Percentiles rank a stretch among this genome's conserved stretches.
phyloP scores from a whole-genome alignment of 345 rosid species.

The Gossypium australe region DNA sequence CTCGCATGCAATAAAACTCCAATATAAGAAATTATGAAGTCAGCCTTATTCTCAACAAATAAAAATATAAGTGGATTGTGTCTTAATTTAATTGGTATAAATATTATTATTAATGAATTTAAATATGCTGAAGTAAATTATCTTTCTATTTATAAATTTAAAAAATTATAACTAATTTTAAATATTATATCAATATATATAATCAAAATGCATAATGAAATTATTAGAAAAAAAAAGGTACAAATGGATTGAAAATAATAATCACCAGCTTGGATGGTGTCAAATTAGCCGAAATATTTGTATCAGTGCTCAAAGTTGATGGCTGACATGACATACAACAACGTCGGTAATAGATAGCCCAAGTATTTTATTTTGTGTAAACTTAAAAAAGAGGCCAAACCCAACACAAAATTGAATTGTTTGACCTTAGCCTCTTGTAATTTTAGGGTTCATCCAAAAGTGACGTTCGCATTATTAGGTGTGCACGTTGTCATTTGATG shows the following conservation, averaged over 20 bases:
- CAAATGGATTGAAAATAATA: too few species aligned
- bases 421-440: background rate
- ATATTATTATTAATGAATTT: too few species aligned
- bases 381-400: background rate
- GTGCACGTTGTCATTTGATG: background rate
- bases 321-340: background rate
- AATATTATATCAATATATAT: too few species aligned
- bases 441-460: background rate
- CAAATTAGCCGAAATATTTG: background rate
- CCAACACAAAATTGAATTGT: background rate
- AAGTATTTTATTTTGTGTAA: background rate
- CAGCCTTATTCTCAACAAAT: too few species aligned
- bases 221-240: too few species aligned
- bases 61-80: rapidly evolving
- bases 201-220: too few species aligned
- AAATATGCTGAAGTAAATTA: too few species aligned
- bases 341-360: background rate
- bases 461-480: background rate
- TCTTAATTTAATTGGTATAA: too few species aligned
- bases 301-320: background rate
- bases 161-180: too few species aligned
- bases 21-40: background rate
- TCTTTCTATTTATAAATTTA: too few species aligned
- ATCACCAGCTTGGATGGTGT: background rate
- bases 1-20: background rate